phyloP scores from a whole-genome alignment of 345 rosid species.

The Bruguiera gymnorhiza region DNA sequence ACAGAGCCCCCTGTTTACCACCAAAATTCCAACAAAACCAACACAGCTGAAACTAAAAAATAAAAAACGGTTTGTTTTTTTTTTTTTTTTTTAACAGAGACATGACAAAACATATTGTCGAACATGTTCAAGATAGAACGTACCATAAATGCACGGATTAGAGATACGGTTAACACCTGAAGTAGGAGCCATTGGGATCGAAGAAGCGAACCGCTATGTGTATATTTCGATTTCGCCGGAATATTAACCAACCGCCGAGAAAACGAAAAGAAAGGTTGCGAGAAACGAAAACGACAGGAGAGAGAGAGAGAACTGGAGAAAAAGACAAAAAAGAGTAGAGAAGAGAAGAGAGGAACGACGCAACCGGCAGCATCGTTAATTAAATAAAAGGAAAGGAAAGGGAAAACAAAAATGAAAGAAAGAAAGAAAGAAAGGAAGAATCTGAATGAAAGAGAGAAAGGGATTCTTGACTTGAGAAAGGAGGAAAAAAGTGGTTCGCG shows the following conservation, averaged over 20 bases:
- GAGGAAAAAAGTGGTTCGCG: constrained; percentile 35
- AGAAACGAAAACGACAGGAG: constrained; percentile 36
- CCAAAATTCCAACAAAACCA: too few relatives aligned
- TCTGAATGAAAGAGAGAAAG: constrained; percentile 44
- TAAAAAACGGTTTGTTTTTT: neutral
- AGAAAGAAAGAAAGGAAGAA: constrained; percentile 29
- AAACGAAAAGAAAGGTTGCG: constrained; percentile 12
- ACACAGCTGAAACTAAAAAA: neutral
- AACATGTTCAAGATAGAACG: neutral
- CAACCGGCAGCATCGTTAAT: constrained; percentile 29
- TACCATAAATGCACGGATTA: constrained; percentile 81
- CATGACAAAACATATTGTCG: neutral
- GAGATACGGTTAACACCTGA: constrained; percentile 60
- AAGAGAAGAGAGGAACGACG: constrained; percentile 17
- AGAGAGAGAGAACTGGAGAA: constrained; percentile 10
- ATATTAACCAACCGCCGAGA: constrained; percentile 3
- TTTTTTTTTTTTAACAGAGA: too few relatives aligned
- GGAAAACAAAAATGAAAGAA: constrained; percentile 5
- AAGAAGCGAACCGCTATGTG: constrained; percentile 1
- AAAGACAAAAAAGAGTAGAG: constrained; percentile 5
- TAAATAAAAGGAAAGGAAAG: constrained; percentile 18
- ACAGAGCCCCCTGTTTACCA: constrained; percentile 66
- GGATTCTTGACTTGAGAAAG: constrained; percentile 84
- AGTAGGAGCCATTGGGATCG: constrained; percentile 51
- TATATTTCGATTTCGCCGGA: too few relatives aligned